phyloP scores from a whole-genome alignment of 148 eudicot genomes.

The Rhododendron ovatum region DNA sequence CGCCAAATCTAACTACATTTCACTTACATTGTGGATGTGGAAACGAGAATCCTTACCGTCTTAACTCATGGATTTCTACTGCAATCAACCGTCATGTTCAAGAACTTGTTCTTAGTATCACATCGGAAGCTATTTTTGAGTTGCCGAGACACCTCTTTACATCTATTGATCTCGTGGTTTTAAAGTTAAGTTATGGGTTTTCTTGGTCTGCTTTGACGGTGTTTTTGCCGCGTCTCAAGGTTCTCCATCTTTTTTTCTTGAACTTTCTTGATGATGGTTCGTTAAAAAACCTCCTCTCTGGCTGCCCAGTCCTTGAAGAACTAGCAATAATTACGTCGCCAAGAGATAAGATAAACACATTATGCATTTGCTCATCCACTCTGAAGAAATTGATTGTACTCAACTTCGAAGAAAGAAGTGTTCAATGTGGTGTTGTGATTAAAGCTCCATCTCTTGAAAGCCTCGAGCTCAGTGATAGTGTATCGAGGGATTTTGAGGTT shows the following conservation, averaged over 20 bases:
- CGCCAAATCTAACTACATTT: too few relatives aligned
- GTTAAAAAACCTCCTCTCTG: background rate
- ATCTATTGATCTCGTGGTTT: background rate
- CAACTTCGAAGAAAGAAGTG: background rate
- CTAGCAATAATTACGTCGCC: background rate
- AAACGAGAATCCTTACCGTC: background rate
- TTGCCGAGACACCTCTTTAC: background rate
- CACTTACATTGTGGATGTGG: background rate
- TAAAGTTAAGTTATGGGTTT: background rate
- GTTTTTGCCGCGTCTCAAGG: background rate
- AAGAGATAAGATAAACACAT: background rate
- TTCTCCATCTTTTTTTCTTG: background rate
- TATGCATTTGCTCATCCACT: background rate
- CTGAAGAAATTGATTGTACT: background rate
- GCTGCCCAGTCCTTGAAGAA: slow-evolving; percentile 1
- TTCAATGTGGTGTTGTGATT: background rate
- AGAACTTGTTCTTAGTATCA: background rate
- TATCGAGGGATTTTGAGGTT: background rate
- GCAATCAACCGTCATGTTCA: background rate
- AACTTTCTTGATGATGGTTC: background rate
- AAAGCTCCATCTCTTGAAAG: background rate
- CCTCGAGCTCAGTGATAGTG: background rate
- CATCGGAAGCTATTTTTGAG: background rate
- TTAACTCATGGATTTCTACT: background rate
- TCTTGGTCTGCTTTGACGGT: background rate